Evolutionary conservation across 176 grass and related monocot genomes (phyloP), one percentile per base, ranked within the genome.

Genomic region (Avena sativa): DNA sequence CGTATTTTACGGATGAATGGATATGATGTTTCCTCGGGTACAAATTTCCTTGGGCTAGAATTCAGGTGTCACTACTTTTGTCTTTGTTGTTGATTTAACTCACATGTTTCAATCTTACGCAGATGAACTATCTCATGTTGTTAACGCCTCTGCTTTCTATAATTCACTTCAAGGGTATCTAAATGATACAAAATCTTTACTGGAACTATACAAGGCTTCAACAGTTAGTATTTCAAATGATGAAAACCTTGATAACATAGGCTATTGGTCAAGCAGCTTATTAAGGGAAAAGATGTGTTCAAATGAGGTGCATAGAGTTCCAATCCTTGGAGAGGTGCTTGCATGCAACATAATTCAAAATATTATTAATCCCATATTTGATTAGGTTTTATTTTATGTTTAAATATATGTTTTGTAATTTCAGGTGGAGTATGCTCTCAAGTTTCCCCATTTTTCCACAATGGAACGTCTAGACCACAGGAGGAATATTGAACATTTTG

Each of bases 401-500:
- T 56, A 80, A 25, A 8, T 15, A 19, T 40, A 20, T 44, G 1
- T 20, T 80, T 36, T 1, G 3, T 59, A 32, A 26, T 92, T 85
- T 81, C 68, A 94, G 94, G 92, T 92, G 20, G 88, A 92, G 0
- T 76, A 93, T 91, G 71, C 86, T 65, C 83, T 97, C 0, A 83
- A 83, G 6, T 89, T 71, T 83, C 94, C 94, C 8, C 89, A 87
- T 66, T 97, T 86, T 55, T 38, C 90, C 68, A 88, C 88, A 66
- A 60, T 97, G 65, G 94, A 97, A 47, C 77, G 86, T 9, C 51
- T 97, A 38, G 84, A 89, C 58, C 92, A 97, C 49, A 94, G 81
- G 84, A 85, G 86, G 74, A 89, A 61, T 43, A 97, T 94, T 34
- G 90, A 97, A 83, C 30, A 66, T 44, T 88, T 94, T 78, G 70